Evolutionary conservation across 2,329 filamentous ascomycete species (phyloP), one percentile per base, ranked within the genome.

Genomic region (Colletotrichum tropicicola): DNA sequence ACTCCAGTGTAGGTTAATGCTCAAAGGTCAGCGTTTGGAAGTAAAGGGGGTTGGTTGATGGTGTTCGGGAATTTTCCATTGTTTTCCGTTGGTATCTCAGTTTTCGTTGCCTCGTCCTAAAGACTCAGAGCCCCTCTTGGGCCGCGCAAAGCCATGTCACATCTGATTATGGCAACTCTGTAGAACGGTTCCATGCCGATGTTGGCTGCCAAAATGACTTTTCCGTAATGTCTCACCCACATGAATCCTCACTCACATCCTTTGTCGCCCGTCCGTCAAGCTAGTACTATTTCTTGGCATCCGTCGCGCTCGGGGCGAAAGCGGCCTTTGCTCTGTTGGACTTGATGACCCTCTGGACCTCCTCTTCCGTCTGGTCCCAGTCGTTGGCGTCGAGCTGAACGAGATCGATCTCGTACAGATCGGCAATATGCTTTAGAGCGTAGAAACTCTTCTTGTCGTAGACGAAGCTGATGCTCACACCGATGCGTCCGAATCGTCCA

Each of bases 381-480:
- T 99, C 94, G 25, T 90, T 87, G 3, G 92, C 93, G 69, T 94
- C 89, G 51, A 99, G 87, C 70, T 91, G 90, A 48, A 93, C 89
- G 65, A 98, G 88, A 70, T 94, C 88, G 45, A 96, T 94, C 61
- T 87, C 85, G 78, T 97, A 98, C 76, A 92, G 90, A 13, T 85
- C 80, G 63, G 92, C 90, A 73, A 98, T 99, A n/a, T 87, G 80
- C 70, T 89, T 88, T 49, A 99, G 87, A 71, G 92, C 91, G 45
- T 87, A 78, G 85, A 90, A 98, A 77, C 93, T 96, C 70, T 87
- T 87, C 75, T 90, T 89, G 79, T 97, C 94, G 71, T 94, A 92
- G 56, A 99, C 93, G 72, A 99, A 98, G 69, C 92, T 97, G 75
- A 99, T 94, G 63, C 93, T 94, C 71, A 98, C 96, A 73, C 96